Percentiles rank a stretch among this genome's conserved stretches.
Evolutionary conservation across 129 eudicot genomes (phyloP).

Genomic region (Solidago caesia): DNA sequence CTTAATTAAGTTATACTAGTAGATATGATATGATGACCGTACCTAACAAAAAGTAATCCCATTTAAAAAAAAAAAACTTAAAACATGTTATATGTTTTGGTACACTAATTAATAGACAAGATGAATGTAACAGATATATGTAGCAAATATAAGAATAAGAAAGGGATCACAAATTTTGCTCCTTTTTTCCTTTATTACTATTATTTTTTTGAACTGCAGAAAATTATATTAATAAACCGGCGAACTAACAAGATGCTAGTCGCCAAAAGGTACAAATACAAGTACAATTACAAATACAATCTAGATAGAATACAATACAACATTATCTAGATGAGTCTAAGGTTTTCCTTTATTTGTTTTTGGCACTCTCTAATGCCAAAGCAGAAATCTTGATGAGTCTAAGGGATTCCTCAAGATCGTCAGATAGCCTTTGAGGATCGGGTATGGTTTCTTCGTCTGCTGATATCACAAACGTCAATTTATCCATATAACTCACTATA

Average conservation of each 20-base stretch:
- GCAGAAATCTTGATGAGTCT: constrained; percentile 31
- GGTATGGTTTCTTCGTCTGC: constrained; percentile 50
- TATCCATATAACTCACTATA: constrained; percentile 39
- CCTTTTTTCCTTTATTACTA: constrained; percentile 9
- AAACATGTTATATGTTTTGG: background rate
- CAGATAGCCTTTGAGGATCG: constrained; percentile 32
- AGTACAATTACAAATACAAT: no score
- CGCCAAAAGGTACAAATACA: no score
- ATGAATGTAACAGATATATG: background rate
- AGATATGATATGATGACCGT: background rate
- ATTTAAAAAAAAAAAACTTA: background rate
- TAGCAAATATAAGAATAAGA: background rate
- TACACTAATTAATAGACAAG: background rate
- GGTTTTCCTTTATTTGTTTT: constrained; percentile 21
- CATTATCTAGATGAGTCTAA: no score
- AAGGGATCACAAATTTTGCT: background rate
- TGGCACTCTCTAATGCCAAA: constrained; percentile 25
- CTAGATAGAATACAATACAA: no score
- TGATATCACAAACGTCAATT: constrained; percentile 41
- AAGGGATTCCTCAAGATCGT: constrained; percentile 42
- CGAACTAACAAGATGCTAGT: no score
- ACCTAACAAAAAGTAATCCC: background rate
- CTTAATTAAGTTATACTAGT: no score
- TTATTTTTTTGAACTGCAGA: no score
- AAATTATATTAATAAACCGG: no score